Conservation (phyloP, 192 early-diverging fungal species). For the Coemansia sp. region DNA sequence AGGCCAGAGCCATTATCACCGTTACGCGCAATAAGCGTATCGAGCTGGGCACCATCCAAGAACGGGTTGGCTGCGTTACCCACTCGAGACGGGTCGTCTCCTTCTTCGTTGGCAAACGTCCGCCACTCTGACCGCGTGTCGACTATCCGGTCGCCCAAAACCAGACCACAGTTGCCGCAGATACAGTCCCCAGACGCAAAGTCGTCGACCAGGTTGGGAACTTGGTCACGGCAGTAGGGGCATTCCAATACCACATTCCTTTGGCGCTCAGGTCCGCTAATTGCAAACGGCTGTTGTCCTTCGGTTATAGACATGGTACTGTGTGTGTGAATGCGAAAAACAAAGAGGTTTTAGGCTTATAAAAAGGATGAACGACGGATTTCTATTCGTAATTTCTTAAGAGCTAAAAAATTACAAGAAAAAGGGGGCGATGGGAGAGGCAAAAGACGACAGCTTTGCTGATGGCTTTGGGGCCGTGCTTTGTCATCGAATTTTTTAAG, state of each 20-base stretch:
- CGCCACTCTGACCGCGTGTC: slow-evolving; percentile 98
- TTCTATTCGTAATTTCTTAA: neutral
- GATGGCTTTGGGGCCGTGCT: neutral
- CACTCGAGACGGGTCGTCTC: slow-evolving; percentile 50
- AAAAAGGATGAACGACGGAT: neutral
- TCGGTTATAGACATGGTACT: neutral
- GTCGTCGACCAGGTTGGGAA: slow-evolving; percentile 95
- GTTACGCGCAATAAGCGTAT: slow-evolving; percentile 76
- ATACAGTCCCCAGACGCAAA: slow-evolving; percentile 91
- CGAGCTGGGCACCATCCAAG: slow-evolving; percentile 41
- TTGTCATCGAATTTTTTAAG: neutral
- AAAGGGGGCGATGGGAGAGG: neutral
- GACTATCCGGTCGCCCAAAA: slow-evolving; percentile 93
- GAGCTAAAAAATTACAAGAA: neutral
- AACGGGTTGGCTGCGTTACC: slow-evolving; percentile 46
- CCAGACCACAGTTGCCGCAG: slow-evolving; percentile 92
- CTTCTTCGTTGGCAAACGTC: slow-evolving; percentile 53
- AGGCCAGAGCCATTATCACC: slow-evolving; percentile 62
- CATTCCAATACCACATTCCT: slow-evolving; percentile 53
- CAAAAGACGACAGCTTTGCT: neutral
- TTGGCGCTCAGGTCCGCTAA: slow-evolving; percentile 10
- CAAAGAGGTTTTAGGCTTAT: neutral
- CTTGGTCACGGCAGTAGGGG: slow-evolving; percentile 74
- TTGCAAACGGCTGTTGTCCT: neutral
- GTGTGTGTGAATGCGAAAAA: neutral